phyloP scores from a whole-genome alignment of 2,329 filamentous ascomycete species.

The Claviceps sp. region DNA sequence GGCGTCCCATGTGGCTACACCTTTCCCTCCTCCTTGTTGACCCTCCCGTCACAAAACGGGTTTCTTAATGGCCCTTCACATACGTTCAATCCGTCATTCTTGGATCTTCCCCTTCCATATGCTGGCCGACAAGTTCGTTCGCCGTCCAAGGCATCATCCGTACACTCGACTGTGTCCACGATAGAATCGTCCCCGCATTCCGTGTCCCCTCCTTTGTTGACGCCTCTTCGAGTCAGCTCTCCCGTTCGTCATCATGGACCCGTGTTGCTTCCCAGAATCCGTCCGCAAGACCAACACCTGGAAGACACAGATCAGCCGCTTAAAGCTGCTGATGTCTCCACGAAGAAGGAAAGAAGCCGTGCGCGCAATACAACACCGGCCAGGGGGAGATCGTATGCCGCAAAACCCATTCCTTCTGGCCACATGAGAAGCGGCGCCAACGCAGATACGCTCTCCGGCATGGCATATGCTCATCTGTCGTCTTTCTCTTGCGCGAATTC shows the following conservation, averaged over 20 bases:
- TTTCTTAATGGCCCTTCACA: conserved; percentile 21
- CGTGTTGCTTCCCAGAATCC: conserved; percentile 71
- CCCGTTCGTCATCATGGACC: conserved; percentile 70
- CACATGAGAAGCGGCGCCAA: conserved; percentile 48
- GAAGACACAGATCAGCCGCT: conserved; percentile 23
- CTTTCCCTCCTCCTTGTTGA: conserved; percentile 27
- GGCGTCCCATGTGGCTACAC: conserved; percentile 49
- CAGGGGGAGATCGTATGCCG: conserved; percentile 1
- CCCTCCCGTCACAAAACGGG: conserved; percentile 13
- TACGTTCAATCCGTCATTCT: conserved; percentile 42
- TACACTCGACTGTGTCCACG: conserved; percentile 48
- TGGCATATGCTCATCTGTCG: conserved; percentile 23
- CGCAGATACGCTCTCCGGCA: conserved; percentile 38
- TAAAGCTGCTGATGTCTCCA: conserved; percentile 2
- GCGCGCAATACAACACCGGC: conserved; percentile 13
- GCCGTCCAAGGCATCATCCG: conserved; percentile 52
- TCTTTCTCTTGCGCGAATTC: conserved; percentile 18
- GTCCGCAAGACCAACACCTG: conserved; percentile 68
- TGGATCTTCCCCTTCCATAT: conserved; percentile 42
- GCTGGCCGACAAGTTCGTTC: conserved; percentile 45
- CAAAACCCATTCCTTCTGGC: conserved; percentile 25
- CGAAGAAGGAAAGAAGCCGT: not conserved
- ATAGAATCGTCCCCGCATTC: conserved; percentile 45
- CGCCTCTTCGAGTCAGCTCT: conserved; percentile 50
- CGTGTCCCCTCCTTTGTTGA: conserved; percentile 53